Evolutionary conservation across 1,284 basidiomycete species (phyloP), one percentile per base, ranked within the genome.

Genomic region (Gymnopus androsaceus): DNA sequence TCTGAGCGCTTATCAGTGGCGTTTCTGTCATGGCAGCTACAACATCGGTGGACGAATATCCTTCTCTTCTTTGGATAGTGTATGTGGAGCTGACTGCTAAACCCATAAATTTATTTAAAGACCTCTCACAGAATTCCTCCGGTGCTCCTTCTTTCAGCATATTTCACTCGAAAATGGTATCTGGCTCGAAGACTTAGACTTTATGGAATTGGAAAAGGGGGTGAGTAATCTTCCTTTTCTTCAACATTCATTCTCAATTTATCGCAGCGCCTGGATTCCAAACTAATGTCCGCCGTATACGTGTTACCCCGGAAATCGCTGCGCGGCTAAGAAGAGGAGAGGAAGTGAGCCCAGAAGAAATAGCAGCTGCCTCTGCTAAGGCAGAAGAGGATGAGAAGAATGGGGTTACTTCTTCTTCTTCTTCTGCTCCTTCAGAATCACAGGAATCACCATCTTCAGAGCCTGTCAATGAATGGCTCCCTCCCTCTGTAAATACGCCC

Each of bases 121-220:
- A 27, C 25, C 25, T 19, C 12, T 44, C 21, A 9, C 63, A 80
- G 78, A 5, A 70, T 80, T 51, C 79, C 79, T 8, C 68, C 77
- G 0, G 63, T 74, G 8, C 55, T 79, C 46, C 61, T 79, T 5
- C 28, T 80, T 23, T 75, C 76, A 3, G 75, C 69, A 0, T 80
- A 75, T 58, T 74, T 73, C 54, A 64, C 68, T 19, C 74, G 77
- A 19, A 78, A 74, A 65, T 80, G 76, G 76, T 80, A 79, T 55
- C 68, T 78, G 4, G 72, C 73, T n/a, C 69, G 77, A 36, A 66
- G 66, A 51, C 68, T 81, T 25, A 67, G 68, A 50, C 59, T 78
- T 4, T 67, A 80, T 58, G 79, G 79, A 4, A 80, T 80, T 41
- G 79, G 79, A 12, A 79, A 78, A 65, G 79, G 79, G 50, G 79